Base-by-base conservation (phyloP, 1,139 yeast species). In the Petasospora fabianii region DNA sequence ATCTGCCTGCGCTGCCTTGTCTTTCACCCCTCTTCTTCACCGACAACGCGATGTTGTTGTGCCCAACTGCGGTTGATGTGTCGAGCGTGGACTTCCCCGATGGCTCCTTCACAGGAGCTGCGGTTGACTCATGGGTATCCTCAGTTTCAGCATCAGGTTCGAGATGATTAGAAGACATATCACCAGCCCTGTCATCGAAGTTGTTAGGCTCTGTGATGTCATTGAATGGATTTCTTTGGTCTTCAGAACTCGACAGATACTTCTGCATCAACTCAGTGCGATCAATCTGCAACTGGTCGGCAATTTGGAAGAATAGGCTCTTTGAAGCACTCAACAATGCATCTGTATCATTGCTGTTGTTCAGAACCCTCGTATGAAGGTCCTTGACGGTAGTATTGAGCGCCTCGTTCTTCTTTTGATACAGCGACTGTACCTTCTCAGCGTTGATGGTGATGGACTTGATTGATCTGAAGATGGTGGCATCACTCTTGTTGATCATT, bases 401-500 rank as follows among this genome's bases (percentile, higher is more conserved):
- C 8, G 18, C 19, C 13, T 39, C 36, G 22, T 52, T 47, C 35
- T 49, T 45, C 29, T 46, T 39, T 10, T 34, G 18, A 21, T 42
- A 48, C 24, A 42, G 43, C 5, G 41, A 38, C 15, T 51, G 51
- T 7, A 53, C 19, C 17, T 54, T 56, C 7, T 35, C 35, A 2
- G 54, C 39, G 42, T 53, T 52, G 27, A 49, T 30, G 11, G 47
- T 47, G 29, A 53, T 34, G 4, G 55, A 49, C 40, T 54, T 54
- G 27, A 54, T 31, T 2, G 57, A 51, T 44, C 56, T 48, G 35
- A 32, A 48, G 22, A 54, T 49, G 5, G 53, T 50, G 6, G 54
- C 43, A 30, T 54, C 58, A 39, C 53, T 49, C 32, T 54, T 53
- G 22, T 47, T 47, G 24, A 54, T 51, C 41, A 54, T 27, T 0